Percentiles rank a stretch among this genome's conserved stretches.
These are phyloP conservation scores for Lagenidium sp. DNA, from an alignment of 352 stramenopile genomes.

Conservation along the genomic window DNA sequence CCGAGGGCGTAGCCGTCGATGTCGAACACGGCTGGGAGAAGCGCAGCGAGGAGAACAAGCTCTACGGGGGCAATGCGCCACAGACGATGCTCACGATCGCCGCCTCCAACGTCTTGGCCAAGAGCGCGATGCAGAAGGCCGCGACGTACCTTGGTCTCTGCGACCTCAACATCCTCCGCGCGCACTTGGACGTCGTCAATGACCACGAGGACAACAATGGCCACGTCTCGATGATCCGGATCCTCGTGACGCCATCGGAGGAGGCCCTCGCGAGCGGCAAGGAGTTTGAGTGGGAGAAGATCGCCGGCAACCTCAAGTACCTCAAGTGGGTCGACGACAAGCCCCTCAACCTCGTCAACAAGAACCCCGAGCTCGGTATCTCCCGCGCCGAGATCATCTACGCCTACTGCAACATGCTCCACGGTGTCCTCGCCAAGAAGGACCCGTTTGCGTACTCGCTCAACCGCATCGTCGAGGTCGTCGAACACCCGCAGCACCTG, in stretches of 20 bases:
- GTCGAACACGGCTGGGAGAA: slow-evolving; percentile 82
- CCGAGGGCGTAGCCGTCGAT: slow-evolving; percentile 62
- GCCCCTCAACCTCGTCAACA: slow-evolving; percentile 63
- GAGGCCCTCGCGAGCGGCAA: slow-evolving; percentile 36
- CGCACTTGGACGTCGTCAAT: slow-evolving; percentile 93
- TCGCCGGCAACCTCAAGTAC: slow-evolving; percentile 84
- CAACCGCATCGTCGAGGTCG: slow-evolving; percentile 89
- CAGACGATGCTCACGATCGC: slow-evolving; percentile 85
- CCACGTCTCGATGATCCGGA: slow-evolving; percentile 73
- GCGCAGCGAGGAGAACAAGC: slow-evolving; percentile 76
- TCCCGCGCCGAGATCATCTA: slow-evolving; percentile 93
- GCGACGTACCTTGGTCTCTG: slow-evolving; percentile 88
- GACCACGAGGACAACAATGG: slow-evolving; percentile 68
- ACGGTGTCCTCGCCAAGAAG: slow-evolving; percentile 91
- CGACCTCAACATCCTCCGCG: slow-evolving; percentile 92
- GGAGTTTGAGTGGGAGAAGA: slow-evolving; percentile 74
- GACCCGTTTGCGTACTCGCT: slow-evolving; percentile 93
- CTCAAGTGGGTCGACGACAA: slow-evolving; percentile 83
- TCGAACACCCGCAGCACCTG: slow-evolving; percentile 89
- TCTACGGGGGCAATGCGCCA: slow-evolving; percentile 31
- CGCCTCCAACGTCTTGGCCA: slow-evolving; percentile 74
- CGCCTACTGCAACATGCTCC: slow-evolving; percentile 92
- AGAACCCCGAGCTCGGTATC: slow-evolving; percentile 88
- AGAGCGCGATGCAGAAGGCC: slow-evolving; percentile 73
- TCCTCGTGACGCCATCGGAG: slow-evolving; percentile 65